Base-by-base conservation (phyloP, 192 early-diverging fungal species). In the Backusella tarrabulga region DNA sequence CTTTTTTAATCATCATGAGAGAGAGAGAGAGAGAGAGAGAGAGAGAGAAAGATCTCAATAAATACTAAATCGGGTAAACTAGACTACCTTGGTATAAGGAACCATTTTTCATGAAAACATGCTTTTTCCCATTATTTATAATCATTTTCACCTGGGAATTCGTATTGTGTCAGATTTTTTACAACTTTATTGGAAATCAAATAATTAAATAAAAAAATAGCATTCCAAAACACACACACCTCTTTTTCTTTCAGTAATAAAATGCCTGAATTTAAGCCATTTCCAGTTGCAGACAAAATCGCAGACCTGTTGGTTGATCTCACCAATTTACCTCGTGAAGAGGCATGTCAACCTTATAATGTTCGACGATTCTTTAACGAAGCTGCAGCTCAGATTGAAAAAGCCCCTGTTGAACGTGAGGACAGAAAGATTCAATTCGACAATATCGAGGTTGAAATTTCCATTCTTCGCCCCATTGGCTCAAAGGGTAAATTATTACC, bases 401-500 rank as follows among this genome's bases (percentile, higher is more conserved):
- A 42, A 21, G 41, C 75, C 40, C 42, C 67, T 11, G 15, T 76
- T 38, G 68, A 76, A 50, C 34, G 29, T 34, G 46, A 76, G 67
- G 50, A 67, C 36, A 35, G 50, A 19, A 35, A 69, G 44, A 67
- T 67, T 56, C 67, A 76, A 50, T 69, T 69, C 52, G 40, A 72
- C 35, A 70, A 67, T 67, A 35, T 40, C 67, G 40, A 44, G 32
- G 63, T 76, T 11, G 38, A 36, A 26, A 76, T 67, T n/a, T 29
- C 41, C 7, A 54, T 75, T 17, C 38, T 76, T 76, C 75, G 75
- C 0, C 75, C 75, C 8, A 23, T 44, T 50, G 75, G 67, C 15
- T 44, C 67, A 12, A 35, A 68, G 44, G 75, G 34, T 68, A 36
- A 68, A 35, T n/a, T 15, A 14, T n/a, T 76, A 36, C 75, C 75